phyloP scores from a whole-genome alignment of 768 basidiomycete species.

The Tephrocybe sp. region DNA sequence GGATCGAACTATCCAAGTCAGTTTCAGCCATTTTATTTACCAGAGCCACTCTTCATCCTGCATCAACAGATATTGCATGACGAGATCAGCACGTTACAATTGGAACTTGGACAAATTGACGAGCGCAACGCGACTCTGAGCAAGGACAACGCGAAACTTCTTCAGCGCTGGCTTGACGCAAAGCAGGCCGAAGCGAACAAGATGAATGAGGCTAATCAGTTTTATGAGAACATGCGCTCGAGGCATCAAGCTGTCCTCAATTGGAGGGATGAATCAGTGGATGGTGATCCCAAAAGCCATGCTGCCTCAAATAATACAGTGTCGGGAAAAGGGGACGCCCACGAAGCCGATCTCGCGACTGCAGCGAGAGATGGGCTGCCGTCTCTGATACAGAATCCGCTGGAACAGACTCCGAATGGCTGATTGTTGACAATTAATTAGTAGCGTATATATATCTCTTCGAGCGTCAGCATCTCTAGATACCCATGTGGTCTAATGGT shows the following conservation, averaged over 20 bases:
- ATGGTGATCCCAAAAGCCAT: slow-evolving; percentile 13
- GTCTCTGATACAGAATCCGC: slow-evolving; percentile 64
- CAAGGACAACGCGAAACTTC: slow-evolving; percentile 90
- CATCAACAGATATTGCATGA: slow-evolving; percentile 79
- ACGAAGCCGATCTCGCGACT: slow-evolving; percentile 41
- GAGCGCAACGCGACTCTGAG: slow-evolving; percentile 83
- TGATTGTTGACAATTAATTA: slow-evolving; percentile 61
- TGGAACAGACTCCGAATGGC: slow-evolving; percentile 92
- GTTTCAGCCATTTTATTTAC: slow-evolving; percentile 25
- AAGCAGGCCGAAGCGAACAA: slow-evolving; percentile 91
- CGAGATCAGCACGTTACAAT: slow-evolving; percentile 87
- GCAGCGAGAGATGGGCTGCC: slow-evolving; percentile 70
- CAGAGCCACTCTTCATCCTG: background rate
- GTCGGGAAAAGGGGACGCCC: slow-evolving; percentile 73
- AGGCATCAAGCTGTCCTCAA: slow-evolving; percentile 60
- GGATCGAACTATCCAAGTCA: slow-evolving; percentile 84
- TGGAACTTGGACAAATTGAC: slow-evolving; percentile 88
- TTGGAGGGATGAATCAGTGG: slow-evolving; percentile 47
- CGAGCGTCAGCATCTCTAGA: slow-evolving; percentile 20
- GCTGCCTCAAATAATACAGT: slow-evolving; percentile 31
- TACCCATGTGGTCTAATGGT: slow-evolving; percentile 30
- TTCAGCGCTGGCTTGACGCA: slow-evolving; percentile 95
- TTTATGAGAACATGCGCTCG: slow-evolving; percentile 85
- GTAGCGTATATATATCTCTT: slow-evolving; percentile 1
- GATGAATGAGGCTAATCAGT: slow-evolving; percentile 92